Base-by-base conservation (phyloP, 306 rosid genomes). In the Biancaea sappan region DNA sequence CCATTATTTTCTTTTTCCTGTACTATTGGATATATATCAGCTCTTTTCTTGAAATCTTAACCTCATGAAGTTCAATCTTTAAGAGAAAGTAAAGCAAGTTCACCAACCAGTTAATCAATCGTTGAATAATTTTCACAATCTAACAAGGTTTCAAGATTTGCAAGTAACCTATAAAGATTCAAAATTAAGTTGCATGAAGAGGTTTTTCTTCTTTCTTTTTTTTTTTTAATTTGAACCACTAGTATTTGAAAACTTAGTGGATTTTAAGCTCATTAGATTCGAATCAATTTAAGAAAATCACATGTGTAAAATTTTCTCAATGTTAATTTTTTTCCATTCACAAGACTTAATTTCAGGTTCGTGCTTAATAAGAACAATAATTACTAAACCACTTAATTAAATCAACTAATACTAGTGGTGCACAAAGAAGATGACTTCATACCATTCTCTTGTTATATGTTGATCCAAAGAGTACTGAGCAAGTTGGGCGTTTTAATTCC, bases 381-480 rank as follows among this genome's bases (percentile, higher is more conserved):
- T n/a, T n/a, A n/a, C n/a, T n/a, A n/a, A n/a, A n/a, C n/a, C n/a
- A n/a, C n/a, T n/a, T n/a, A n/a, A n/a, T n/a, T n/a, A n/a, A n/a
- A n/a, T n/a, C n/a, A n/a, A n/a, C n/a, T n/a, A n/a, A n/a, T n/a
- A n/a, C n/a, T n/a, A n/a, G n/a, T n/a, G n/a, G n/a, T n/a, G n/a
- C n/a, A n/a, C n/a, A n/a, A n/a, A n/a, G n/a, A n/a, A n/a, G 59
- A 67, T 82, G 81, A 69, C 72, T 54, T 63, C 25, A 68, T 29
- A 67, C 58, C 73, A 29, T 63, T 56, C 25, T 14, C 22, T 79
- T n/a, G 9, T 35, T 67, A 29, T 69, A 29, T 69, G 28, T 11
- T 57, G 40, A 71, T 47, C 12, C 28, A 44, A 50, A 35, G 18
- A 44, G 56, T 26, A 25, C 26, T 26, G 29, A 54, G 48, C 13